A percentile compares a stretch with the other conserved stretches of the same genome.
phyloP scores from a whole-genome alignment of 257 asterid genomes.

The Coffea eugenioides region DNA sequence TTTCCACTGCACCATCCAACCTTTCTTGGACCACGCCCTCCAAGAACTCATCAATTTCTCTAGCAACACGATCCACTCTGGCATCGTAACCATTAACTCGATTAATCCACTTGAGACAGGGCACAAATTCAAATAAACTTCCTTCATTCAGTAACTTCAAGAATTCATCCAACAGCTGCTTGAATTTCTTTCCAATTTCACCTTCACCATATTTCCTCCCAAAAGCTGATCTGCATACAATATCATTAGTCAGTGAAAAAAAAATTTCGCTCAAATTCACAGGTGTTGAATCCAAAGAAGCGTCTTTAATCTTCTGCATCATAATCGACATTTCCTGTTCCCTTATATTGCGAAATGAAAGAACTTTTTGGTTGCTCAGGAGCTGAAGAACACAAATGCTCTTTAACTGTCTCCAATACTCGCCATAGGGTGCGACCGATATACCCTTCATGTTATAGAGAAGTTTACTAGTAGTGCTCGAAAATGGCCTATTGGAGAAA shows the following conservation, averaged over 20 bases:
- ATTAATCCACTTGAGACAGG: too few species aligned
- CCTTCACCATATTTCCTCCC: not conserved
- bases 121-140: too few species aligned
- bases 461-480: not conserved
- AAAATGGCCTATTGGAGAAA: slow-evolving; percentile 36
- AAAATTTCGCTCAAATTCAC: not conserved
- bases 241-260: not conserved
- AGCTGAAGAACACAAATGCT: slow-evolving; percentile 7
- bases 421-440: slow-evolving; percentile 1
- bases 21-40: too few species aligned
- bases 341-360: not conserved
- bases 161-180: too few species aligned
- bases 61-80: too few species aligned
- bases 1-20: too few species aligned
- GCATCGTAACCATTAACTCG: too few species aligned
- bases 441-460: not conserved
- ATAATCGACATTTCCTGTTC: not conserved
- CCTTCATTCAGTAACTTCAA: too few species aligned
- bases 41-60: too few species aligned
- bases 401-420: slow-evolving; percentile 11
- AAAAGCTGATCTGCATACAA: not conserved
- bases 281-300: not conserved
- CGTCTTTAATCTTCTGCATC: not conserved
- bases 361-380: slow-evolving; percentile 2
- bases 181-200: not conserved